These are phyloP conservation scores for Zancudomyces culisetae DNA, from an alignment of 371 early-diverging fungal species.

Conservation along the genomic window DNA sequence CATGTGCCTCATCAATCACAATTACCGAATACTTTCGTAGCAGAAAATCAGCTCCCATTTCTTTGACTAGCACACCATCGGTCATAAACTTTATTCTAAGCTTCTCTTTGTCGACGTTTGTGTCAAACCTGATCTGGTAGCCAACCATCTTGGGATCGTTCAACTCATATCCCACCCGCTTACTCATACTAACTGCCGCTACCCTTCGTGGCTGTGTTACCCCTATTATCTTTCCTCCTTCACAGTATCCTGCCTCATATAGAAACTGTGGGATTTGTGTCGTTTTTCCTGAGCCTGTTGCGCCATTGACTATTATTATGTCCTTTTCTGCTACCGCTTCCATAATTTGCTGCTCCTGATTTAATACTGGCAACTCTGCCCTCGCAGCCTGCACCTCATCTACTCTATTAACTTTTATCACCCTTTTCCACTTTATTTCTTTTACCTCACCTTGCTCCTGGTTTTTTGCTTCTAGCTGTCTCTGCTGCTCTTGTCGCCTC, in stretches of 20 bases:
- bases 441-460: slow-evolving; percentile 12
- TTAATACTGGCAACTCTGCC: slow-evolving; percentile 62
- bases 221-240: slow-evolving; percentile 58
- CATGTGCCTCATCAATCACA: slow-evolving; percentile 99
- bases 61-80: slow-evolving; percentile 95
- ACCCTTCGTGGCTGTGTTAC: slow-evolving; percentile 98
- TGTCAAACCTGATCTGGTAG: slow-evolving; percentile 88
- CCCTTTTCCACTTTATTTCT: slow-evolving; percentile 23
- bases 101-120: slow-evolving; percentile 34
- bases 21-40: slow-evolving; percentile 83
- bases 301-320: slow-evolving; percentile 85
- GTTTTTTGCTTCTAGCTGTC: too few relatives aligned
- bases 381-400: slow-evolving; percentile 57
- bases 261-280: slow-evolving; percentile 98
- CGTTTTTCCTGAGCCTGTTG: slow-evolving; percentile 98
- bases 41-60: slow-evolving; percentile 71
- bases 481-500: too few relatives aligned
- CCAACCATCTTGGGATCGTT: slow-evolving; percentile 32
- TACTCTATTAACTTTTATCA: slow-evolving; percentile 67
- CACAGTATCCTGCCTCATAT: slow-evolving; percentile 85
- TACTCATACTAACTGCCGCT: slow-evolving; percentile 95
- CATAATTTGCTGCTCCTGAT: slow-evolving; percentile 94
- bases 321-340: slow-evolving; percentile 72
- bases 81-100: slow-evolving; percentile 97
- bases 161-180: slow-evolving; percentile 85